Base-by-base conservation (phyloP, 495 filamentous ascomycete species). In the Aspergillus leporis region DNA sequence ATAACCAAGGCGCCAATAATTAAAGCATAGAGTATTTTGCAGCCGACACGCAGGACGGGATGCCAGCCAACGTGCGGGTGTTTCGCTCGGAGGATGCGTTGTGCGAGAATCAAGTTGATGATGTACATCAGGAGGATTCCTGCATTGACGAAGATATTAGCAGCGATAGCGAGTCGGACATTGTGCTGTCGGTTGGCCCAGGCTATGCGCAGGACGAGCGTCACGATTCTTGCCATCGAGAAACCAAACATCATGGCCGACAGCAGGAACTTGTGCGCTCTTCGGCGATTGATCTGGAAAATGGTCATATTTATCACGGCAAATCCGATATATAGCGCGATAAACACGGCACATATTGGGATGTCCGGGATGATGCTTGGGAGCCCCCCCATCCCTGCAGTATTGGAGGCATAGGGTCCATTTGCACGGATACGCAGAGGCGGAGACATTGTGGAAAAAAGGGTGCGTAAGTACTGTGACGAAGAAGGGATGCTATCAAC, bases 111-210 rank as follows among this genome's bases (percentile, higher is more conserved):
- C 30, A 97, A 73, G 69, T 97, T 94, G 67, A 90, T 70, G 56
- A 96, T 72, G 70, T 89, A 95, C n/a, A 96, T 72, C 7, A 96
- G 64, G 23, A 96, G 64, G 19, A 92, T 83, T 25, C 92, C 93
- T 0, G 89, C 88, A 12, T 84, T 79, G 25, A 93, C 85, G 61
- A 96, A 86, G 64, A 96, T 81, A 55, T 84, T 75, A 2, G 90
- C 83, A 0, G 89, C 87, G 50, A 96, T 90, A 8, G 81, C 86
- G 3, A 93, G 55, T 28, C 61, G 63, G 43, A 86, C 63, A 59
- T 85, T 78, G 4, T 32, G 55, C 4, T 66, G 65, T n/a, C 74
- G 62, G 31, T 59, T 72, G 18, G 74, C 70, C 72, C 76, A 80
- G 16, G 64, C 74, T 18, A 85, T 90, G 21, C 92, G 86, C 65